Evolutionary conservation across 139 green algal genomes (phyloP).

Genomic region (Closterium sp.): DNA sequence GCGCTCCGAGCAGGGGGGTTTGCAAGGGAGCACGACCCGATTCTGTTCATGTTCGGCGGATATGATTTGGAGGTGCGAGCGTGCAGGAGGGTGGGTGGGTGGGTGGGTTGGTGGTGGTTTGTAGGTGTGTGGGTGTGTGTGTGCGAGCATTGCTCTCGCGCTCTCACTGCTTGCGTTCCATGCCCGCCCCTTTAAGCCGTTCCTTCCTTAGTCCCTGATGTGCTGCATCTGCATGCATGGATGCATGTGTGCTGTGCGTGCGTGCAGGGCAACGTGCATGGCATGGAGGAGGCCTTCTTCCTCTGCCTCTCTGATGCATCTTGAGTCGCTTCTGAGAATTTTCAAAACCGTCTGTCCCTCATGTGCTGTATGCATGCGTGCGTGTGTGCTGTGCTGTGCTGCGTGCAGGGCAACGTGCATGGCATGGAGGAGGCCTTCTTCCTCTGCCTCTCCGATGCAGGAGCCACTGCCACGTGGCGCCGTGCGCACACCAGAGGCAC

Average conservation of each 20-base stretch:
- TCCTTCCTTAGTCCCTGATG: too few species aligned
- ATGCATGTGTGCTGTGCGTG: neutral
- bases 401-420: neutral
- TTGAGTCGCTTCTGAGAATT: too few species aligned
- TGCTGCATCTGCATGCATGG: neutral
- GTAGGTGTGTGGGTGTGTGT: neutral
- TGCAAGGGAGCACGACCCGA: neutral
- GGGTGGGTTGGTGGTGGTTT: neutral
- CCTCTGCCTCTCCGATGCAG: neutral
- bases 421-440: neutral
- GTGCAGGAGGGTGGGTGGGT: too few species aligned
- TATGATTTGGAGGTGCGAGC: neutral
- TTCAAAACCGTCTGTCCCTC: too few species aligned
- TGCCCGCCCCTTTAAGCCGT: too few species aligned
- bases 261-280: neutral
- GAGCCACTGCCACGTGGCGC: neutral
- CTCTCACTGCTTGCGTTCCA: too few species aligned
- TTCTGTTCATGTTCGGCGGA: neutral
- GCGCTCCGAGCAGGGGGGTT: neutral
- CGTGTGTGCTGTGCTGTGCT: neutral
- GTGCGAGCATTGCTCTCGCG: too few species aligned
- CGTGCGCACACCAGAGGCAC: slow-evolving; percentile 12
- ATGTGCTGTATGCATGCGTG: neutral
- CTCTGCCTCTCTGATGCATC: too few species aligned
- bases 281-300: too few species aligned